Conservation (phyloP, 2,329 filamentous ascomycete species). For the Cercospora nicotianae region DNA sequence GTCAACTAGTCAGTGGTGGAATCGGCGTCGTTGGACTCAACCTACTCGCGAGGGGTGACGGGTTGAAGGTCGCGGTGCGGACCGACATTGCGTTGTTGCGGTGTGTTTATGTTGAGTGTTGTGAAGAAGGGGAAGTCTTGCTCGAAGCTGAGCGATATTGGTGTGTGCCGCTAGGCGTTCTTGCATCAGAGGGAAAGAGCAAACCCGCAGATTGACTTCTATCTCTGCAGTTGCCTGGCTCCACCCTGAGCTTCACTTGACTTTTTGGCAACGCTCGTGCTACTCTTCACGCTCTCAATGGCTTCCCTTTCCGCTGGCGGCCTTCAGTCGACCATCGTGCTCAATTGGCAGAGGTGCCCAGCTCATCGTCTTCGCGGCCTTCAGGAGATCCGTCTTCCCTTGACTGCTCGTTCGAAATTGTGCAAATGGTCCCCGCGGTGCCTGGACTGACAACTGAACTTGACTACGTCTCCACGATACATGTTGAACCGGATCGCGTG, state of each 20-base stretch:
- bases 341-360: not conserved
- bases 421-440: not conserved
- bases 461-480: not conserved
- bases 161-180: not conserved
- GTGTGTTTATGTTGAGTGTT: not conserved
- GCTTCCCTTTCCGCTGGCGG: not conserved
- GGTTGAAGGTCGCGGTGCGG: not conserved
- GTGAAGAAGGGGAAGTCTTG: not conserved
- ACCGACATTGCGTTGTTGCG: not conserved
- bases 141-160: not conserved
- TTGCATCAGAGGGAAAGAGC: conserved; percentile 2
- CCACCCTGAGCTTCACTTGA: conserved; percentile 4
- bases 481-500: not conserved
- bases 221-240: conserved; percentile 2
- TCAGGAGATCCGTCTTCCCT: not conserved
- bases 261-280: not conserved
- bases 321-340: not conserved
- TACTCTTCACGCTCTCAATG: not conserved
- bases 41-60: not conserved
- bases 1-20: not conserved
- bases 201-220: not conserved
- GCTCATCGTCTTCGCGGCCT: not conserved
- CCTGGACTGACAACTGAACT: not conserved
- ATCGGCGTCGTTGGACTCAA: not conserved
- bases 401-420: not conserved